phyloP scores from a whole-genome alignment of 176 grass and related monocot genomes.

The Avena atlantica region DNA sequence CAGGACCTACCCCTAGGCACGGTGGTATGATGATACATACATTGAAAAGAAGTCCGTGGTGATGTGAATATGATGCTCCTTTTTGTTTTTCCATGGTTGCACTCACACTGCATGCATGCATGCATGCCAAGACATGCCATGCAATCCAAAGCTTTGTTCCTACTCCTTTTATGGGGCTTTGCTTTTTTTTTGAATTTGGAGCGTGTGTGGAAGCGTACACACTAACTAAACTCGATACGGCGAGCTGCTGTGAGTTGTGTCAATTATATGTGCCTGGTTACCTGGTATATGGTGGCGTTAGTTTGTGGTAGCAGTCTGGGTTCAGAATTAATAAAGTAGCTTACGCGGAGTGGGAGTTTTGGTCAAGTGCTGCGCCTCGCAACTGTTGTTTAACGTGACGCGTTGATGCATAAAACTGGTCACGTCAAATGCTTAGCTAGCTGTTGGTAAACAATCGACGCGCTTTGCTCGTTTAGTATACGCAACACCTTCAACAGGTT shows the following conservation, averaged over 20 bases:
- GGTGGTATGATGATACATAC: too few relatives aligned
- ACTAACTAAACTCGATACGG: neutral
- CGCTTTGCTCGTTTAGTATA: too few relatives aligned
- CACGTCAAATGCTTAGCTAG: too few relatives aligned
- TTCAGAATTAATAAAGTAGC: neutral
- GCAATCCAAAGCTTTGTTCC: slow-evolving; percentile 23
- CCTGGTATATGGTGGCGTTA: too few relatives aligned
- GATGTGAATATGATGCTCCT: slow-evolving; percentile 6
- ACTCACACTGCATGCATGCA: neutral
- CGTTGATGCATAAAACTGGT: neutral
- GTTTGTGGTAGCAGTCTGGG: neutral
- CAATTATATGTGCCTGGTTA: neutral
- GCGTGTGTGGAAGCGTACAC: neutral
- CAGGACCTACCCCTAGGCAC: slow-evolving; percentile 30
- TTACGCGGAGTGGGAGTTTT: neutral
- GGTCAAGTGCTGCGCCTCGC: neutral
- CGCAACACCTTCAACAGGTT: too few relatives aligned
- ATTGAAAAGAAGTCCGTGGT: neutral
- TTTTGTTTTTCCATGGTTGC: neutral
- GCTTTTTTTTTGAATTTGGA: neutral
- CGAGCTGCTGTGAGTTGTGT: neutral
- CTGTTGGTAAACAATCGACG: too few relatives aligned
- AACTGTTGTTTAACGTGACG: neutral
- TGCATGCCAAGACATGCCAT: neutral
- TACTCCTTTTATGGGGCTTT: neutral